phyloP scores from a whole-genome alignment of 2,329 filamentous ascomycete species.

The Alternaria sp. region DNA sequence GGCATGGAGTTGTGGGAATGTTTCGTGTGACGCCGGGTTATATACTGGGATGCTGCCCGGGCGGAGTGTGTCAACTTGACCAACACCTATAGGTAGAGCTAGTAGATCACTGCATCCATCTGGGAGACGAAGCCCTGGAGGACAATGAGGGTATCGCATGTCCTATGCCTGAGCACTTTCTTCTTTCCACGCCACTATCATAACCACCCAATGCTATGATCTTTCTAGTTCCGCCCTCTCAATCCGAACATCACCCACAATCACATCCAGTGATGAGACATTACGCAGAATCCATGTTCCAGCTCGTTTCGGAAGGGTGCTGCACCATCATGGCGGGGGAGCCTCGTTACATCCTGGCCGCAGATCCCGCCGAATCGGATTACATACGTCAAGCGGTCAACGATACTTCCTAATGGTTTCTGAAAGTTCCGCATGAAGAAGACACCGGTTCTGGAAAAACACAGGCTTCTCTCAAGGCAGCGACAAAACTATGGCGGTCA shows the following conservation, averaged over 20 bases:
- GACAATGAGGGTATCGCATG: not conserved
- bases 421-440: slow-evolving; percentile 24
- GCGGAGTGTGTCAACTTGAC: not conserved
- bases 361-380: slow-evolving; percentile 15
- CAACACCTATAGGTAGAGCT: not conserved
- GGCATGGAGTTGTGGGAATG: slow-evolving; percentile 1
- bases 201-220: not conserved
- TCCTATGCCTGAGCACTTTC: not conserved
- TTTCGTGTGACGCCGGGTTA: slow-evolving; percentile 8
- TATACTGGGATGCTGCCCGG: not conserved
- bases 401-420: slow-evolving; percentile 16
- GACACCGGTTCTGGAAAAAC: slow-evolving; percentile 19
- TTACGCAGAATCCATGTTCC: slow-evolving; percentile 21
- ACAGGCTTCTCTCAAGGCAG: slow-evolving; percentile 41
- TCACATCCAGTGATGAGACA: slow-evolving; percentile 25
- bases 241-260: not conserved
- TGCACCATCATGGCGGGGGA: slow-evolving; percentile 20
- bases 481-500: slow-evolving; percentile 31
- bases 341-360: slow-evolving; percentile 19
- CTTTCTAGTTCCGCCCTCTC: not conserved
- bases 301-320: slow-evolving; percentile 38
- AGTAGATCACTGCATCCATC: not conserved
- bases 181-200: not conserved
- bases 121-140: not conserved
- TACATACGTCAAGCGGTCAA: slow-evolving; percentile 4